Base-by-base conservation (phyloP, 371 early-diverging fungal genomes). In the Apophysomyces ossiformis region DNA sequence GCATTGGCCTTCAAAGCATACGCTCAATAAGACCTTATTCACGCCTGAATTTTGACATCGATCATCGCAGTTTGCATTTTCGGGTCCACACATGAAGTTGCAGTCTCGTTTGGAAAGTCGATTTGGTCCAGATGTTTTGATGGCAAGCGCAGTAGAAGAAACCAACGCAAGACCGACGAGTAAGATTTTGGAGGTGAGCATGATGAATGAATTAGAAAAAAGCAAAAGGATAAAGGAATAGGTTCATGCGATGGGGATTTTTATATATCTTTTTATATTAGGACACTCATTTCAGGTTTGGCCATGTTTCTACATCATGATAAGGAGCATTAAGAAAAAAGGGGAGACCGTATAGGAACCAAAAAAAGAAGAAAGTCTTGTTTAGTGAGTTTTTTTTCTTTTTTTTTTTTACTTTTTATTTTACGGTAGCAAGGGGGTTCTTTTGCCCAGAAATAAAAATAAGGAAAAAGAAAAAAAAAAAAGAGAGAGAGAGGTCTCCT, bases 91-190 rank as follows among this genome's bases (percentile, higher is more conserved):
- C 5, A 13, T 13, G 11, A 61, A 69, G 16, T 65, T 60, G 13
- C 69, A 69, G 3, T 32, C 62, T 56, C 69, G 43, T 58, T 69
- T 69, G 9, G 43, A 18, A 1, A 65, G 62, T 39, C 65, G 60
- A 46, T 65, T 64, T 32, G 58, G 68, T 41, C 39, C 47, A 15
- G 41, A 18, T 54, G 43, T 21, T 8, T 56, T 9, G 35, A 68
- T 36, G 18, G 47, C 35, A 2, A 37, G 32, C 32, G 32, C 21
- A 9, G 46, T 18, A 63, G n/a, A 13, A 16, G 18, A 46, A 12
- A n/a, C 11, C 15, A 38, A 57, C 26, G 15, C 43, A 54, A 47
- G 16, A n/a, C 7, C n/a, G 18, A 16, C 3, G 15, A 47, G 16
- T n/a, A 47, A 2, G 7, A 47, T 7, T 47, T 47, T 47, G 47